Conservation (phyloP, 176 grass and related monocot genomes). For the Carex pumila region DNA sequence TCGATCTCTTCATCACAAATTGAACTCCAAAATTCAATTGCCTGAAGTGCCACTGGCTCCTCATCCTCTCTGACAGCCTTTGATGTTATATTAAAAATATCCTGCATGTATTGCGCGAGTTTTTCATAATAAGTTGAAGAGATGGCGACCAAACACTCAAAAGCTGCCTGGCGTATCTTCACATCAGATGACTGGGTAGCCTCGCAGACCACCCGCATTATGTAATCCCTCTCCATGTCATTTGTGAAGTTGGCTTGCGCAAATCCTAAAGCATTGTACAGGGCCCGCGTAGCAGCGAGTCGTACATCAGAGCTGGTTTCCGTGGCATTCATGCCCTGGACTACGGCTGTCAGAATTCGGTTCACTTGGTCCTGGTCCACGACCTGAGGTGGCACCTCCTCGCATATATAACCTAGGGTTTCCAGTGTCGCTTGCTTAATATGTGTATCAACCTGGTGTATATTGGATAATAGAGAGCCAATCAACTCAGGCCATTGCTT, state of each 20-base stretch:
- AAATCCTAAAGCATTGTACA: conserved; percentile 82
- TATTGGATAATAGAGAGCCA: conserved; percentile 54
- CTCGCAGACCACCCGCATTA: conserved; percentile 82
- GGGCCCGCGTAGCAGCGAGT: conserved; percentile 60
- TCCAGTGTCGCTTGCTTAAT: conserved; percentile 70
- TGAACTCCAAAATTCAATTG: conserved; percentile 91
- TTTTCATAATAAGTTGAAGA: conserved; percentile 79
- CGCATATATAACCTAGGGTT: conserved; percentile 80
- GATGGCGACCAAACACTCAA: conserved; percentile 83
- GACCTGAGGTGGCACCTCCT: conserved; percentile 65
- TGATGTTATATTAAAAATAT: conserved; percentile 74
- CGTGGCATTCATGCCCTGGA: conserved; percentile 86
- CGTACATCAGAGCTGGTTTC: conserved; percentile 68
- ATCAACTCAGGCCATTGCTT: conserved; percentile 85
- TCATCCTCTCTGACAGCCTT: conserved; percentile 80
- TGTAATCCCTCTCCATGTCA: conserved; percentile 89
- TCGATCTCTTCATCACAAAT: conserved; percentile 92
- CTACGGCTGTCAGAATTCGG: conserved; percentile 80
- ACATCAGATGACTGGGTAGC: conserved; percentile 52
- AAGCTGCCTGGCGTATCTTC: conserved; percentile 79
- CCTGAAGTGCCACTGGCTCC: conserved; percentile 89
- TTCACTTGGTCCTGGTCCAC: conserved; percentile 83
- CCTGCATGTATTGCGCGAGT: conserved; percentile 63
- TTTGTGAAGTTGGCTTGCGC: conserved; percentile 77
- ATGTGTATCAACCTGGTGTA: conserved; percentile 67